Evolutionary conservation across 176 grass and related monocot species (phyloP), one percentile per base, ranked within the genome.

Genomic region (Metroxylon sagu): DNA sequence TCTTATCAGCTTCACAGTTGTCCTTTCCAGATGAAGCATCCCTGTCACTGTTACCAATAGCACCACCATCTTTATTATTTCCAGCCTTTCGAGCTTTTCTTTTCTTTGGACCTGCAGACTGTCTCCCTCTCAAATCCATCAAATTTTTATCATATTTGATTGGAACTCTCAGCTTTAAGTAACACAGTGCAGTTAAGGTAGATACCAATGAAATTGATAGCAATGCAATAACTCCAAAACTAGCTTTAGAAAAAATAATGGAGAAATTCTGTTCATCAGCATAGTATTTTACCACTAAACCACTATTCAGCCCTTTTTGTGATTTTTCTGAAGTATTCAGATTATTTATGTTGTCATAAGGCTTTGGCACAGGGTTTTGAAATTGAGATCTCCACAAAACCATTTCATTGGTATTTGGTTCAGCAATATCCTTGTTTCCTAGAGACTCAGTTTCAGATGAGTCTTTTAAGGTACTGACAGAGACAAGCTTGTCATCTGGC

Each of bases 61-160:
- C 26, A 39, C 17, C 55, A 35, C 48, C 54, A 69, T 66, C 79
- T 77, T 21, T 62, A 4, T 25, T 6, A 19, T 29, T 62, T 54
- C 59, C 59, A 73, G 79, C 84, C 71, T 80, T 92, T 28, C 82
- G 82, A 16, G 65, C 10, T 81, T 92, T 98, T 57, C 69, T 92
- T 71, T 79, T 98, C 75, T 90, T 98, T 50, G 87, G 59, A 70
- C 66, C 48, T 60, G 57, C 68, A 60, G 79, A 80, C 25, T 71
- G 56, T 25, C 63, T 75, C 18, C 65, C 72, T 73, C 74, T 83
- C 61, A 66, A 62, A 29, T 85, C 73, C 5, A 67, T 65, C 14
- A 4, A 53, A 60, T 81, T 75, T 63, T 81, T 80, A 16, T 81
- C 56, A 58, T 15, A 60, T 49, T 62, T 77, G 25, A 71, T 75